Evolutionary conservation across 257 asterid genomes (phyloP).

Genomic region (Solanum paucissectum): DNA sequence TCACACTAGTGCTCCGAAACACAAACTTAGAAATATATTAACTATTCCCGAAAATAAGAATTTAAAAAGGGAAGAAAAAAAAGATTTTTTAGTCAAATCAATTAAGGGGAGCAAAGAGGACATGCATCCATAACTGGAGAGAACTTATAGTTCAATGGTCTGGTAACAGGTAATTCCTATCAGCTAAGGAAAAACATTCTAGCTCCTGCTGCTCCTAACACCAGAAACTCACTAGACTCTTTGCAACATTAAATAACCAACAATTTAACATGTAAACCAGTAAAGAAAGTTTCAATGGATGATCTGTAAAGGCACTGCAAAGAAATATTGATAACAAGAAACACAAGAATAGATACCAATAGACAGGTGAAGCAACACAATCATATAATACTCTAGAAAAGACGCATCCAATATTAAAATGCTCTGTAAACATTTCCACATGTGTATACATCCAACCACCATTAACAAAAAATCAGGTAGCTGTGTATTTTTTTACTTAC

Average conservation of each 20-base stretch:
- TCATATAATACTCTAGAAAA: background rate
- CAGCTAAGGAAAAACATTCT: background rate
- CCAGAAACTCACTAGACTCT: background rate
- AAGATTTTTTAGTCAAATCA: background rate
- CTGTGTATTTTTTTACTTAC: conserved; percentile 33
- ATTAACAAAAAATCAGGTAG: background rate
- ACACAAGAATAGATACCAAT: background rate
- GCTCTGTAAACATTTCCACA: background rate
- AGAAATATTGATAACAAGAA: background rate
- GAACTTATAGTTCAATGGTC: background rate
- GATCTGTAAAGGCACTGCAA: background rate
- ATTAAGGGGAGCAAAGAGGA: background rate
- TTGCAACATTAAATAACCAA: background rate
- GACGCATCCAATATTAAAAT: background rate
- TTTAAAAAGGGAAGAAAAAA: background rate
- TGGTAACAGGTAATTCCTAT: background rate
- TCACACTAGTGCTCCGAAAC: background rate
- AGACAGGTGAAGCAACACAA: background rate
- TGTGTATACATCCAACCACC: background rate
- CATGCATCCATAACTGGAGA: background rate
- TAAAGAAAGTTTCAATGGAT: background rate
- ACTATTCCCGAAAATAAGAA: background rate
- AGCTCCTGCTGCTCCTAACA: background rate
- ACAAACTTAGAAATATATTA: background rate
- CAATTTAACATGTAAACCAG: background rate